phyloP scores from a whole-genome alignment of 176 grass and related monocot species.

The Oryza officinalis region DNA sequence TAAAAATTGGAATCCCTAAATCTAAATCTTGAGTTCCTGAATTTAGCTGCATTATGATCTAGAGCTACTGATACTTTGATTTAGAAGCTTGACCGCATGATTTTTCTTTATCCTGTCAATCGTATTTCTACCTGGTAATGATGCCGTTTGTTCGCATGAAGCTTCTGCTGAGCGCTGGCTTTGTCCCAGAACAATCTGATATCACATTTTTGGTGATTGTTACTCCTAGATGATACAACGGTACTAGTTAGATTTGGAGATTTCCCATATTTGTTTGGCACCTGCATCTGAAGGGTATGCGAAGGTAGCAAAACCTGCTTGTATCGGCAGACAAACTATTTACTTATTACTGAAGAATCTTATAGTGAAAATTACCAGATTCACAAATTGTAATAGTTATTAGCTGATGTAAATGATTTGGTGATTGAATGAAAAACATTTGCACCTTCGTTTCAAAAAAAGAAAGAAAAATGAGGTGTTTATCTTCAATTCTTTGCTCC shows the following conservation, averaged over 20 bases:
- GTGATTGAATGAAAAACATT: background rate
- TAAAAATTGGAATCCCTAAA: constrained; percentile 38
- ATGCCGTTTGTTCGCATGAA: background rate
- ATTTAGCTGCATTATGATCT: constrained; percentile 14
- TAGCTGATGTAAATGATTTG: constrained; percentile 6
- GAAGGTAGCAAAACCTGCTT: background rate
- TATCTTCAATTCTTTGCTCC: background rate
- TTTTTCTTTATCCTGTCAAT: background rate
- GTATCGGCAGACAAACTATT: background rate
- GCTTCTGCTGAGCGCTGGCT: background rate
- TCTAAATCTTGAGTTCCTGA: background rate
- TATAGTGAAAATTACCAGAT: background rate
- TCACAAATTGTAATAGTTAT: background rate
- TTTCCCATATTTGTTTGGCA: background rate
- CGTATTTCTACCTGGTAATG: background rate
- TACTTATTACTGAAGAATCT: background rate
- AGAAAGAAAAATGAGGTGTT: background rate
- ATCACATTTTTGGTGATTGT: background rate
- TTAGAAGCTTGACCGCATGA: background rate
- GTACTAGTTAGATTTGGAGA: constrained; percentile 9
- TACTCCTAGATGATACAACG: background rate
- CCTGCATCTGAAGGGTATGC: constrained; percentile 4
- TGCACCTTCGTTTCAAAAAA: background rate
- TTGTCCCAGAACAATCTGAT: background rate
- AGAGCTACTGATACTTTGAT: constrained; percentile 4